Conservation (phyloP, 495 filamentous ascomycete genomes). For the Poronia punctata region DNA sequence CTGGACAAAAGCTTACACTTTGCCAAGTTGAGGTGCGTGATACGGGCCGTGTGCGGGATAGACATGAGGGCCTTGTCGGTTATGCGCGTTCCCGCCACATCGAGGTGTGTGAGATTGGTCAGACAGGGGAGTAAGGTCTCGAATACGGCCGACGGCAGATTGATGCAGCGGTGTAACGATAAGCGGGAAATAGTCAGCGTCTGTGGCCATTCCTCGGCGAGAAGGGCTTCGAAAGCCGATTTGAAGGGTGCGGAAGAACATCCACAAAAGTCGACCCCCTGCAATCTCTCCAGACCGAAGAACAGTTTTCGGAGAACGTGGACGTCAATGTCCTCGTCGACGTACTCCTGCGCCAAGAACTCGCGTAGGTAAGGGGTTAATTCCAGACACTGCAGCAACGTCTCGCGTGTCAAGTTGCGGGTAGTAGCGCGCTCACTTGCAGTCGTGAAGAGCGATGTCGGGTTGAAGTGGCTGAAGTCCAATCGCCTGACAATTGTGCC, state of each 20-base stretch:
- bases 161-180: conserved; percentile 76
- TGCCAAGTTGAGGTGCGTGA: conserved; percentile 76
- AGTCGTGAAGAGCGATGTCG: conserved; percentile 70
- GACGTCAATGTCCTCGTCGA: conserved; percentile 69
- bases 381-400: conserved; percentile 67
- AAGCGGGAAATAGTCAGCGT: conserved; percentile 58
- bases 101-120: conserved; percentile 66
- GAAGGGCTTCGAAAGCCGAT: conserved; percentile 40
- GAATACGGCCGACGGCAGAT: conserved; percentile 60
- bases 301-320: conserved; percentile 69
- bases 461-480: conserved; percentile 87
- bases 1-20: conserved; percentile 69
- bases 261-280: conserved; percentile 73
- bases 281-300: conserved; percentile 60
- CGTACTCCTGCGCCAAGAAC: conserved; percentile 74
- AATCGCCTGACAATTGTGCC: conserved; percentile 74
- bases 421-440: conserved; percentile 73
- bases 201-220: conserved; percentile 37
- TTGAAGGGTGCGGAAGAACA: conserved; percentile 67
- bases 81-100: conserved; percentile 72
- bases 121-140: conserved; percentile 65
- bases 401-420: conserved; percentile 72
- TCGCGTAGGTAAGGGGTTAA: conserved; percentile 72
- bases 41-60: conserved; percentile 62
- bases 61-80: conserved; percentile 64